Evolutionary conservation across 2,329 filamentous ascomycete species (phyloP).

Genomic region (Achaetomium macrosporum): DNA sequence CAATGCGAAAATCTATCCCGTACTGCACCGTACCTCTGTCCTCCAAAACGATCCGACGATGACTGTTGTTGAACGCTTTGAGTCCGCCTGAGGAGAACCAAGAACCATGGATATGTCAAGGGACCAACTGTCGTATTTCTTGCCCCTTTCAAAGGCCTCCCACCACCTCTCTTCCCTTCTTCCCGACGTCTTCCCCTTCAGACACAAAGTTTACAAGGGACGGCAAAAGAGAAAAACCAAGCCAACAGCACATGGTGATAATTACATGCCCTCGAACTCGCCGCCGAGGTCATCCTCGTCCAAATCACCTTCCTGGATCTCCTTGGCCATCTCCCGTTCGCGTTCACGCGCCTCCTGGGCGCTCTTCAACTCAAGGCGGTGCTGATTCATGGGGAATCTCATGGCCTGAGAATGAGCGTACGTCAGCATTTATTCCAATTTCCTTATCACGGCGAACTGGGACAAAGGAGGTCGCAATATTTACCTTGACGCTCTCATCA

Average conservation of each 20-base stretch:
- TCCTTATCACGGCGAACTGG: too few species aligned
- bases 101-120: too few species aligned
- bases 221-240: slow-evolving; percentile 6
- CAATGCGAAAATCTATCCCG: too few species aligned
- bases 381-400: slow-evolving; percentile 99
- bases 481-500: slow-evolving; percentile 96
- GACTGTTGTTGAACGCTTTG: too few species aligned
- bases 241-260: slow-evolving; percentile 5
- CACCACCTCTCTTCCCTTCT: background rate
- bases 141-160: too few species aligned
- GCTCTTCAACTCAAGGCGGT: slow-evolving; percentile 93
- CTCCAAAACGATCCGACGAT: too few species aligned
- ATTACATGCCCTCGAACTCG: slow-evolving; percentile 92
- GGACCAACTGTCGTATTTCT: too few species aligned
- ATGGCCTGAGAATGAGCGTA: slow-evolving; percentile 61
- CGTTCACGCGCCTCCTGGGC: slow-evolving; percentile 96
- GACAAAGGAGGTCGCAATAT: slow-evolving; percentile 21
- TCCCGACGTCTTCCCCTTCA: background rate
- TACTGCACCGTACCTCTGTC: too few species aligned
- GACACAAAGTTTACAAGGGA: slow-evolving; percentile 23
- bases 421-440: background rate
- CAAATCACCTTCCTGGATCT: slow-evolving; percentile 95
- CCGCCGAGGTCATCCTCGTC: slow-evolving; percentile 94
- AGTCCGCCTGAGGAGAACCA: too few species aligned
- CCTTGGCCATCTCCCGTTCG: slow-evolving; percentile 94